Base-by-base conservation (phyloP, 1,284 basidiomycete species). In the Inonotus obliquus region DNA sequence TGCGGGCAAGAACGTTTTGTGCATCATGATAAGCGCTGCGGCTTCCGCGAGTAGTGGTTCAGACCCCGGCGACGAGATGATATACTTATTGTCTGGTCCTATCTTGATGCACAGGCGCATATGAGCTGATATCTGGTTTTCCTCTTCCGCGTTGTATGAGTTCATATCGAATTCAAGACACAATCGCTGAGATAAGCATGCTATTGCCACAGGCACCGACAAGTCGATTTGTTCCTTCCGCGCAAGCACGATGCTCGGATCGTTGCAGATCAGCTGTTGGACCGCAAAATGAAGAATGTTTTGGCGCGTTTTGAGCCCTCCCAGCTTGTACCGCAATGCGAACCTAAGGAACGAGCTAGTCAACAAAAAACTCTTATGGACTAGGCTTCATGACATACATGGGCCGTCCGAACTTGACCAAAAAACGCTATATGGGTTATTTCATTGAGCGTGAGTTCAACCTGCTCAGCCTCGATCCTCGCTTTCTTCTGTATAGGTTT, bases 301-400 rank as follows among this genome's bases (percentile, higher is more conserved):
- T 10, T 29, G 10, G 23, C 17, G 11, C 2, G 21, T 14, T n/a
- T n/a, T n/a, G 21, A 19, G 13, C 1, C 17, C 17, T 17, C 38
- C 38, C 11, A 11, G n/a, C n/a, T n/a, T n/a, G n/a, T n/a, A 39
- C 38, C 10, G 2, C 11, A 39, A 17, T 11, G 38, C 4, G 17
- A 39, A 39, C 17, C 38, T 39, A 17, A 10, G 17, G 17, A n/a
- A n/a, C 11, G 38, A 10, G 38, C 17, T n/a, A n/a, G n/a, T n/a
- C n/a, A n/a, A 11, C 11, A 10, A n/a, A n/a, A n/a, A n/a, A n/a
- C n/a, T n/a, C n/a, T n/a, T n/a, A n/a, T n/a, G n/a, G n/a, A n/a
- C n/a, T n/a, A n/a, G 38, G n/a, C n/a, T n/a, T n/a, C n/a, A n/a
- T n/a, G 38, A 27, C 55, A 23, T 37, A 57, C 55, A 57, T 10